A percentile compares a stretch with the other conserved stretches of the same genome.
Conservation (phyloP, 257 asterid genomes). For the Buddleja alternifolia region DNA sequence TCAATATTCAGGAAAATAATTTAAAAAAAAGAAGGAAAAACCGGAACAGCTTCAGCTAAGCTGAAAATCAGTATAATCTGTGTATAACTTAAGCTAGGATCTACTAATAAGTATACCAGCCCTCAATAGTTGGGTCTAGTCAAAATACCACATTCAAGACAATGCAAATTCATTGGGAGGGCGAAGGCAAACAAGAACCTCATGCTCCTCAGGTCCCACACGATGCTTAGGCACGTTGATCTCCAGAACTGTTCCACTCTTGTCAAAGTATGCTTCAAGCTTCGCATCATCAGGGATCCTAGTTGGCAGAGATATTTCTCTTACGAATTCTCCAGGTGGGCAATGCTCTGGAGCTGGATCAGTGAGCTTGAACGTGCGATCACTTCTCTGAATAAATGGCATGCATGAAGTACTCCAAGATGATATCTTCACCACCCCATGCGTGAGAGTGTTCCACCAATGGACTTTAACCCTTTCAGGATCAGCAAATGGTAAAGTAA, state of each 20-base stretch:
- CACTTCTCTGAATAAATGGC: slow-evolving; percentile 68
- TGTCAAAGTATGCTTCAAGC: slow-evolving; percentile 79
- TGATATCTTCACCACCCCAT: slow-evolving; percentile 75
- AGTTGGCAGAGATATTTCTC: slow-evolving; percentile 68
- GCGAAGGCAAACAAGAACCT: slow-evolving; percentile 76
- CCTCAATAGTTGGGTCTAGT: slow-evolving; percentile 13
- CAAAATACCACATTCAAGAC: slow-evolving; percentile 40
- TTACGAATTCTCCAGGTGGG: slow-evolving; percentile 72
- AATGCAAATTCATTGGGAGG: slow-evolving; percentile 65
- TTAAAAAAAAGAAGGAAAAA: not conserved
- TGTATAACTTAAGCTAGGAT: slow-evolving; percentile 25
- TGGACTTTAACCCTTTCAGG: slow-evolving; percentile 59
- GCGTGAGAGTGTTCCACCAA: slow-evolving; percentile 58
- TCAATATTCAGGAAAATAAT: slow-evolving; percentile 1
- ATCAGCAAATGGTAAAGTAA: slow-evolving; percentile 51
- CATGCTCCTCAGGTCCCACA: slow-evolving; percentile 78
- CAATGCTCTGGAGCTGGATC: slow-evolving; percentile 84
- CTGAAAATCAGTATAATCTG: slow-evolving; percentile 10
- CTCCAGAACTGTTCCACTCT: slow-evolving; percentile 68
- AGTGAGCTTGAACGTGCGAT: slow-evolving; percentile 60
- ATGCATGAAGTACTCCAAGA: slow-evolving; percentile 59
- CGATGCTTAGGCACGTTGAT: slow-evolving; percentile 74
- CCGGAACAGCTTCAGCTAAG: not conserved
- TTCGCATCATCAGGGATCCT: slow-evolving; percentile 78
- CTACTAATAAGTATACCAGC: slow-evolving; percentile 18